A percentile compares a stretch with the other conserved stretches of the same genome.
These are phyloP conservation scores for Saccharomycopsis hybrid DNA, from an alignment of 1,139 yeast species.

Conservation along the genomic window DNA sequence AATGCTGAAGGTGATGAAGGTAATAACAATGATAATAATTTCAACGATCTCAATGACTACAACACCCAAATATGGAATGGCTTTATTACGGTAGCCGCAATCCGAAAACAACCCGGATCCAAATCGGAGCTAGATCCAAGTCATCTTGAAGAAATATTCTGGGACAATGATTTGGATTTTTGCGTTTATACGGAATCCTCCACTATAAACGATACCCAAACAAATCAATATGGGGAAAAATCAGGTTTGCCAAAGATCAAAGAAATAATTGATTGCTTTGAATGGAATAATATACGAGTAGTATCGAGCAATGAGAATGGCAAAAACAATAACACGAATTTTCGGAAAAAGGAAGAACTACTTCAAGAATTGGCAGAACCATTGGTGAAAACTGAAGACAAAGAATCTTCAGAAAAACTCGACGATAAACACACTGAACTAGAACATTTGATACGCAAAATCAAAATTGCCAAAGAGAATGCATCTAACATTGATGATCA, in stretches of 20 bases:
- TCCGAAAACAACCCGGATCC: background rate
- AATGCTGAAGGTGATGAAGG: background rate
- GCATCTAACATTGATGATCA: slow-evolving; percentile 10
- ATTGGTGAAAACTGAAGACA: background rate
- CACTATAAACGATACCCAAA: background rate
- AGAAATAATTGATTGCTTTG: slow-evolving; percentile 18
- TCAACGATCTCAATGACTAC: background rate
- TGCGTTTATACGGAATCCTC: slow-evolving; percentile 2
- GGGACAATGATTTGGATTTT: slow-evolving; percentile 19
- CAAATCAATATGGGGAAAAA: slow-evolving; percentile 19
- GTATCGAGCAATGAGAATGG: background rate
- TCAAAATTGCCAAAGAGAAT: slow-evolving; percentile 17
- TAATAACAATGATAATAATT: background rate
- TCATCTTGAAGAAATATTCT: slow-evolving; percentile 13
- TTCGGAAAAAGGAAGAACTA: too few relatives aligned
- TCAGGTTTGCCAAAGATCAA: slow-evolving; percentile 13
- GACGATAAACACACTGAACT: slow-evolving; percentile 8
- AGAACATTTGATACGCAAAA: slow-evolving; percentile 9
- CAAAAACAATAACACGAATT: background rate
- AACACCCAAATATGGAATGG: slow-evolving; percentile 14
- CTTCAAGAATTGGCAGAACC: background rate
- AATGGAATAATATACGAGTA: slow-evolving; percentile 19
- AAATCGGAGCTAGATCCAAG: background rate
- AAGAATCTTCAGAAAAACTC: background rate
- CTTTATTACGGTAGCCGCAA: slow-evolving; percentile 8